Evolutionary conservation across 164 flowering plant species (phyloP).

Genomic region (Taxillus chinensis): DNA sequence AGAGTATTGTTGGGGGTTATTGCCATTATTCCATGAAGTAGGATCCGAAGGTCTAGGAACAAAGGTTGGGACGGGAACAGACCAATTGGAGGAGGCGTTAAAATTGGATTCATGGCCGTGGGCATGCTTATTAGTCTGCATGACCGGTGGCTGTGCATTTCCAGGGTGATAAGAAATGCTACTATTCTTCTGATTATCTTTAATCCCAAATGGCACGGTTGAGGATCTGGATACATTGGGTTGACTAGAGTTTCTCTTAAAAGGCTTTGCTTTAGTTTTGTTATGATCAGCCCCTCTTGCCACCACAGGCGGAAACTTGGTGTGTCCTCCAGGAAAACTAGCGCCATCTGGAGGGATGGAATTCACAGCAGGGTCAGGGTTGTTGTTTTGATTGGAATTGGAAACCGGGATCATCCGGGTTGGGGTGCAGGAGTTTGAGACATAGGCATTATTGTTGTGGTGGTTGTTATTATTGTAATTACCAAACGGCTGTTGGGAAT

Average conservation of each 20-base stretch:
- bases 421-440: constrained; percentile 15
- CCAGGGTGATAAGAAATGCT: constrained; percentile 21
- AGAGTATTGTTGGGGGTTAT: constrained; percentile 8
- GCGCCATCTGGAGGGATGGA: constrained; percentile 2
- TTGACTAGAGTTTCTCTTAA: constrained; percentile 28
- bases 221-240: constrained; percentile 28
- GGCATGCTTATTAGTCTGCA: too few relatives aligned
- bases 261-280: constrained; percentile 33
- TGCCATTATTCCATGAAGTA: constrained; percentile 21
- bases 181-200: constrained; percentile 19
- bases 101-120: constrained; percentile 42
- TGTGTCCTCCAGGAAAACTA: constrained; percentile 20
- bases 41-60: constrained; percentile 26
- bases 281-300: constrained; percentile 25
- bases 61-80: constrained; percentile 18
- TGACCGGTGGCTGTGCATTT: constrained; percentile 3
- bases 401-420: constrained; percentile 8
- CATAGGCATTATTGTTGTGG: constrained; percentile 5
- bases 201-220: constrained; percentile 18
- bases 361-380: constrained; percentile 21
- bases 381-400: constrained; percentile 19
- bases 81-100: constrained; percentile 16
- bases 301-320: constrained; percentile 18
- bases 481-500: too few relatives aligned
- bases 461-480: too few relatives aligned